Evolutionary conservation across 768 basidiomycete species (phyloP), one percentile per base, ranked within the genome.

Genomic region (Pleurotus ostreatus): DNA sequence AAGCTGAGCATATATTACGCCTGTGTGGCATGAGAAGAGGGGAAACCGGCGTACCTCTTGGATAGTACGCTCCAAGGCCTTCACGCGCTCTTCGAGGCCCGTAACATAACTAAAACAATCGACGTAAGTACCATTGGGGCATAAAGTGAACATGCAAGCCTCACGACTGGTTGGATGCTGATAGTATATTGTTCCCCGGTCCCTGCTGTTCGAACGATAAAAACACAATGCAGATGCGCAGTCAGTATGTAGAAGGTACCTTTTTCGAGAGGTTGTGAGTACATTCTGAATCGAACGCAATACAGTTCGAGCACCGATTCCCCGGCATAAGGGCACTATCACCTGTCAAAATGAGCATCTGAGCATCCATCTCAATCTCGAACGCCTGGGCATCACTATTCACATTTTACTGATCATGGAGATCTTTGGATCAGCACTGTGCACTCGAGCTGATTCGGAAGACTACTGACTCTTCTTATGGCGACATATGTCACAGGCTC

Each of bases 401-500:
- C 70, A 85, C 86, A 89, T 70, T 86, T 78, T 68, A 89, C 87
- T 86, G 57, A 22, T 34, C 11, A 34, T 11, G 2, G 30, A 34
- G 9, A 34, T 34, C 30, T 3, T 25, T 34, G 30, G 30, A 34
- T 34, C 11, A 34, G 30, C 30, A 34, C 30, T 34, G 30, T 3
- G 30, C 7, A 11, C 30, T 34, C 30, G 9, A 34, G 7, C 9
- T 34, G 9, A 34, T 34, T 34, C 30, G 30, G 30, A 34, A 34
- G 8, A 34, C 30, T 30, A 70, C 81, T 59, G 57, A 86, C 89
- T 85, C 73, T 94, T 94, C 77, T 92, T 93, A 56, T 89, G 76
- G 38, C 92, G 76, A 65, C 92, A 94, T 0, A 85, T 79, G 64
- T 93, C 91, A 64, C 92, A 94, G 4, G 90, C 90, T 23, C 90